phyloP scores from a whole-genome alignment of 2,329 filamentous ascomycete genomes.

The Penicillium concentricum region DNA sequence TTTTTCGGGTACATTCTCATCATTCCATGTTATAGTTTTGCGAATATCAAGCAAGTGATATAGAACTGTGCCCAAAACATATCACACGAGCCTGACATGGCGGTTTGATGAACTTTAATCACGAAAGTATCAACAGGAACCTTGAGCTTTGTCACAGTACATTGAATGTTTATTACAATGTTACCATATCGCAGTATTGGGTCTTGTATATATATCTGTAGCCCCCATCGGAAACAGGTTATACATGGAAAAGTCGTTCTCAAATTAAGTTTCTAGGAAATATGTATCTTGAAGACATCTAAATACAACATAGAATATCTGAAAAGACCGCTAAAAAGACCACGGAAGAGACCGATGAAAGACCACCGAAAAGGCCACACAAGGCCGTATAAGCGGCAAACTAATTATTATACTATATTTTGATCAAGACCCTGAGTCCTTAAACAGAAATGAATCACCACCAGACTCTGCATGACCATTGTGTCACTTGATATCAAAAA shows the following conservation, averaged over 20 bases:
- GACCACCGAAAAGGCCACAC: too few species aligned
- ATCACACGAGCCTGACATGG: background rate
- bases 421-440: background rate
- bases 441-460: background rate
- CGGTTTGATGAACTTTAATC: background rate
- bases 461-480: background rate
- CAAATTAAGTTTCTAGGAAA: too few species aligned
- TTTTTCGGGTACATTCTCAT: background rate
- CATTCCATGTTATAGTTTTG: background rate
- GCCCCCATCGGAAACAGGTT: too few species aligned
- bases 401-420: too few species aligned
- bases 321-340: too few species aligned
- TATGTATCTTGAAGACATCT: too few species aligned
- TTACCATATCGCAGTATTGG: too few species aligned
- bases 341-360: too few species aligned
- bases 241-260: too few species aligned
- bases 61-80: background rate
- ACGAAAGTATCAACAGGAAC: background rate
- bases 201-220: background rate
- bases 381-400: too few species aligned
- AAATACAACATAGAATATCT: too few species aligned
- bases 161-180: background rate
- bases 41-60: background rate
- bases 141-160: background rate
- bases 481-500: conserved; percentile 2